Percentiles rank a stretch among this genome's conserved stretches.
Conservation (phyloP, 2,329 filamentous ascomycete species). For the Clonostachys sp. region DNA sequence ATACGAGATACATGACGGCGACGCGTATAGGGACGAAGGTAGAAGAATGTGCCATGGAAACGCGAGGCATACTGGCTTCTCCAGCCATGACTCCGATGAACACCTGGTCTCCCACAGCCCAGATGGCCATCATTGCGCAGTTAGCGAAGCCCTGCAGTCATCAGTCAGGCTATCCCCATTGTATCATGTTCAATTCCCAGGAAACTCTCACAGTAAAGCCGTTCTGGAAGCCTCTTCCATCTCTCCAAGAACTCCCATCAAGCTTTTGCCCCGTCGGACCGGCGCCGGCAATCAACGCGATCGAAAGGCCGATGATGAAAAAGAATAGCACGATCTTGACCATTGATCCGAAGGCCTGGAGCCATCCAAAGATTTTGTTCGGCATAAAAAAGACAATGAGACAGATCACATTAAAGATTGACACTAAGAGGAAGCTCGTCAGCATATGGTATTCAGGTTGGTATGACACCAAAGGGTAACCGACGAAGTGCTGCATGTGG, state of each 20-base stretch:
- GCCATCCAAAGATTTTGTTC: no score
- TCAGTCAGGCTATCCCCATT: no score
- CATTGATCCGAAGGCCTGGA: no score
- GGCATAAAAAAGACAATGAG: no score
- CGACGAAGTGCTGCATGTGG: no score
- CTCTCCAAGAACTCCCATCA: background rate
- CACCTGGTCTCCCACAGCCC: background rate
- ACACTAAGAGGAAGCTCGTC: no score
- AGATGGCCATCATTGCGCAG: background rate
- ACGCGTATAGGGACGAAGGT: slow-evolving; percentile 55
- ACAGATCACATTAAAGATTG: no score
- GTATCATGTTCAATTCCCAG: no score
- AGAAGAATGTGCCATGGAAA: slow-evolving; percentile 49
- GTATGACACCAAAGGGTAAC: no score
- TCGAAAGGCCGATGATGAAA: background rate
- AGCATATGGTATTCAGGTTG: background rate
- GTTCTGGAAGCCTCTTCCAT: no score
- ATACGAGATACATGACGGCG: slow-evolving; percentile 57
- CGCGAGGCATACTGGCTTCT: slow-evolving; percentile 29
- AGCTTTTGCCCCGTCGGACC: background rate
- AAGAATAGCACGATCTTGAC: background rate
- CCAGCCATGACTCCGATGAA: slow-evolving; percentile 28
- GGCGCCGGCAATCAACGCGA: background rate
- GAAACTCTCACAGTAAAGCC: no score
- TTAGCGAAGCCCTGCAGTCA: background rate